These are phyloP conservation scores for Biscutella laevigata DNA, from an alignment of 441 rosid species.

Conservation along the genomic window DNA sequence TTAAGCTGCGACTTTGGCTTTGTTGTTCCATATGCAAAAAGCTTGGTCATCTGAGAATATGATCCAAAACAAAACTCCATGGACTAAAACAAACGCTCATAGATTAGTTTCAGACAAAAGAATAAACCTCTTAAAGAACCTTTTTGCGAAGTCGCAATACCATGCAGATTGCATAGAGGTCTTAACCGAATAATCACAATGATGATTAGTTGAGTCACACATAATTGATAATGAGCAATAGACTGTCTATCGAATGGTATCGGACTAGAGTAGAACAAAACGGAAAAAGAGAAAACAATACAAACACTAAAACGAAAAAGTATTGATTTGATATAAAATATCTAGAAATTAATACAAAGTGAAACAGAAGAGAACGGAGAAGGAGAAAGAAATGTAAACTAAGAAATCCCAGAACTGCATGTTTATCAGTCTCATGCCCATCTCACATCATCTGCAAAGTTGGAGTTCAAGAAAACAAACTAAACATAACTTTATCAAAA, in stretches of 20 bases:
- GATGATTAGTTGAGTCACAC: neutral
- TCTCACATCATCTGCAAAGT: constrained; percentile 57
- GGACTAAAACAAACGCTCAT: neutral
- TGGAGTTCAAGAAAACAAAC: constrained; percentile 32
- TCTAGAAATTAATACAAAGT: neutral
- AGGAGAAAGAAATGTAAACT: neutral
- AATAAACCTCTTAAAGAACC: neutral
- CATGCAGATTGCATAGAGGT: neutral
- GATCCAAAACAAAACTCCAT: neutral
- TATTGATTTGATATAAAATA: neutral
- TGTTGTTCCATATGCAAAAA: no score
- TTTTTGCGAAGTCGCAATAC: neutral
- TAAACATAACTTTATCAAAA: constrained; percentile 18
- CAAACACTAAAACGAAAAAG: neutral
- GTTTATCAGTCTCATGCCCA: constrained; percentile 37
- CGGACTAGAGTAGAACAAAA: neutral
- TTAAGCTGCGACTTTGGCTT: no score
- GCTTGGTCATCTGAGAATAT: neutral
- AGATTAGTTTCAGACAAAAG: neutral
- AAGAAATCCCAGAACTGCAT: constrained; percentile 28
- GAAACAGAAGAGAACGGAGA: constrained; percentile 5
- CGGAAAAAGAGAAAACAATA: neutral
- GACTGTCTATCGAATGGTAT: neutral
- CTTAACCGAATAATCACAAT: neutral
- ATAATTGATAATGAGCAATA: neutral